Conservation (phyloP, 2,329 filamentous ascomycete species). For the Biscogniauxia sp. region DNA sequence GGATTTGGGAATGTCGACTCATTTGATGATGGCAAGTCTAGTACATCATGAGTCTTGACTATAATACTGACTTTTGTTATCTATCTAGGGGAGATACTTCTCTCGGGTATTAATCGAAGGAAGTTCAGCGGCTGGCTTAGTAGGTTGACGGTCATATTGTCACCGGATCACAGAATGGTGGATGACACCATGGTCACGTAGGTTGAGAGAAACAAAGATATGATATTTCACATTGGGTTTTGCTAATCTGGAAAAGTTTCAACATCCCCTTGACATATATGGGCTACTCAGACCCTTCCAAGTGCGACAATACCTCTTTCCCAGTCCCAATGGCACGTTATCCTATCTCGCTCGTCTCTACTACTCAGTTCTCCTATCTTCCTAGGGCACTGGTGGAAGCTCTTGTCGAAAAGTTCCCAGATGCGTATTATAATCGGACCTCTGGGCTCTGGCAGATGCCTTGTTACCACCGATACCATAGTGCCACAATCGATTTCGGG, state of each 20-base stretch:
- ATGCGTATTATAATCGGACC: constrained; percentile 8
- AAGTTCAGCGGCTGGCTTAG: constrained; percentile 18
- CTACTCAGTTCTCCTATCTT: constrained; percentile 11
- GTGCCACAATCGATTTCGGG: constrained; percentile 18
- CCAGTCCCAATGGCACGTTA: background rate
- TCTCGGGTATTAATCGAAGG: constrained; percentile 17
- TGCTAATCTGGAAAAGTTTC: constrained; percentile 6
- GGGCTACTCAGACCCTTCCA: constrained; percentile 11
- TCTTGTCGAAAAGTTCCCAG: constrained; percentile 9
- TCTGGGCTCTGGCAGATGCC: constrained; percentile 11
- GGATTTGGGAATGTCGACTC: constrained; percentile 14
- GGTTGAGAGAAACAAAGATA: background rate
- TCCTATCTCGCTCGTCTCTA: constrained; percentile 14
- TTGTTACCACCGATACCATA: constrained; percentile 12
- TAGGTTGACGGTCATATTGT: constrained; percentile 3
- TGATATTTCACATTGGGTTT: background rate
- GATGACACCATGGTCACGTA: constrained; percentile 9
- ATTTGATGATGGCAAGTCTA: background rate
- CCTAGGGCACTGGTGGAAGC: constrained; percentile 6
- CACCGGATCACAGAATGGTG: background rate
- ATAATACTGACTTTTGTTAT: background rate
- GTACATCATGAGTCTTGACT: background rate
- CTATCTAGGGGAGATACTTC: constrained; percentile 16
- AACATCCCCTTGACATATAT: constrained; percentile 12
- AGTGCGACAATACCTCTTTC: constrained; percentile 5